Evolutionary conservation across 805 yeast species (phyloP), one percentile per base, ranked within the genome.

Genomic region (Saccharomyces jurei): DNA sequence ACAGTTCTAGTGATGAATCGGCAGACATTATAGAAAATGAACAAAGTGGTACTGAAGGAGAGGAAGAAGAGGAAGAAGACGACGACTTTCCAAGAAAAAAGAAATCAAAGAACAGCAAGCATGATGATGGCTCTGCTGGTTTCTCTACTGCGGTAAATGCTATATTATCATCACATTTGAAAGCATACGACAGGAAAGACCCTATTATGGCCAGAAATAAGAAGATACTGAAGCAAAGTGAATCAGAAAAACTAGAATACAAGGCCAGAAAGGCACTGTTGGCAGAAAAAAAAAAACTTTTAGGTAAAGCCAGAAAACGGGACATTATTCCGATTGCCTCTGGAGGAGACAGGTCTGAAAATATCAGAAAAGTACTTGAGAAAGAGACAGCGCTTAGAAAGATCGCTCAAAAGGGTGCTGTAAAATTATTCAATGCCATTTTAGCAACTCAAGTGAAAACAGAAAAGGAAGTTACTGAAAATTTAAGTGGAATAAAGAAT

Each of bases 161-260:
- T 14, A 86, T 92, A 63, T 73, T 92, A 51, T 87, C 86, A 4
- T 89, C 98, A 1, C 84, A 82, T 63, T 76, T 92, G 60, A 94
- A 94, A 68, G 95, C 96, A 0, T 87, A 92, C 63, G 89, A 87
- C 65, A 78, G 97, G 65, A 80, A 80, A 48, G 96, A 91, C 68
- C 99, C 99, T 2, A 88, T 92, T 54, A 77, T 92, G 72, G 91
- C 92, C 6, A 83, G 98, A 71, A 87, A 87, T 64, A 87, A 86
- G 60, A 76, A 79, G 46, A 80, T 84, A 0, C 57, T 83, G 51
- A 85, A 84, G 71, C 84, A 87, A 60, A 78, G 87, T 54, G 97
- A 91, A 61, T 79, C 83, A 31, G 89, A 87, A 51, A 87, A 86
- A 64, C 74, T 94, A 49, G 97, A 92, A 62, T 80, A 81, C 56